phyloP scores from a whole-genome alignment of 2,329 filamentous ascomycete species.

The Pseudocercospora fuligena region DNA sequence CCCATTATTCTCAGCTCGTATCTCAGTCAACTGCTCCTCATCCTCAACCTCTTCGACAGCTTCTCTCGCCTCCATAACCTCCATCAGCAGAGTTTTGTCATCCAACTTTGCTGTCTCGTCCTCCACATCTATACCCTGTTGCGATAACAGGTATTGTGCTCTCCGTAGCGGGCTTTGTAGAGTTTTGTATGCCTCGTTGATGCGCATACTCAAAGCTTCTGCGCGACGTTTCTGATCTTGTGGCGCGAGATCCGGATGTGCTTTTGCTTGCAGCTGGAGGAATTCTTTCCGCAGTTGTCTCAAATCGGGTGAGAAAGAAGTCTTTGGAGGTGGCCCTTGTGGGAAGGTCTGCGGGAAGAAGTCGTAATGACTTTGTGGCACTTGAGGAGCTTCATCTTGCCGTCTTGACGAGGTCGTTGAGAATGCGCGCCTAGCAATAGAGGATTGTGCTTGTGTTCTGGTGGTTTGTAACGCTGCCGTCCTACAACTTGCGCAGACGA shows the following conservation, averaged over 20 bases:
- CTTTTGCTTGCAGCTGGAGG: constrained; percentile 76
- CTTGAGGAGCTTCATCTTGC: constrained; percentile 19
- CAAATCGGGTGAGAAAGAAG: constrained; percentile 76
- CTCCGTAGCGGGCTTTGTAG: constrained; percentile 76
- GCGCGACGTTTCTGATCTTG: constrained; percentile 62
- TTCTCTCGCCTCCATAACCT: constrained; percentile 74
- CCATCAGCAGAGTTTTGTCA: constrained; percentile 71
- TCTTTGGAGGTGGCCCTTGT: constrained; percentile 73
- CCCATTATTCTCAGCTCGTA: constrained; percentile 69
- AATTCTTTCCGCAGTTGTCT: constrained; percentile 80
- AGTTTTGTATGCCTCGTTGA: constrained; percentile 92
- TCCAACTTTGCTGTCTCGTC: constrained; percentile 73
- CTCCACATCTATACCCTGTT: constrained; percentile 74
- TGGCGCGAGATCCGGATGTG: constrained; percentile 72
- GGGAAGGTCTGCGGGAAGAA: constrained; percentile 85
- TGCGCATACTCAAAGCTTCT: constrained; percentile 76
- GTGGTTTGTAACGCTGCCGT: neutral
- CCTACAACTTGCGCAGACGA: constrained; percentile 30
- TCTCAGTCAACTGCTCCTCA: constrained; percentile 66
- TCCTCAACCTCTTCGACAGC: constrained; percentile 61
- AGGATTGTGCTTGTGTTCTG: neutral
- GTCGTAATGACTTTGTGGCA: constrained; percentile 71
- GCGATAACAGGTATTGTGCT: constrained; percentile 81
- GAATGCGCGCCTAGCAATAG: constrained; percentile 15
- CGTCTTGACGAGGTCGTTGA: neutral